Evolutionary conservation across 1,284 basidiomycete species (phyloP), one percentile per base, ranked within the genome.

Genomic region (Microbotryomycetes sp.): DNA sequence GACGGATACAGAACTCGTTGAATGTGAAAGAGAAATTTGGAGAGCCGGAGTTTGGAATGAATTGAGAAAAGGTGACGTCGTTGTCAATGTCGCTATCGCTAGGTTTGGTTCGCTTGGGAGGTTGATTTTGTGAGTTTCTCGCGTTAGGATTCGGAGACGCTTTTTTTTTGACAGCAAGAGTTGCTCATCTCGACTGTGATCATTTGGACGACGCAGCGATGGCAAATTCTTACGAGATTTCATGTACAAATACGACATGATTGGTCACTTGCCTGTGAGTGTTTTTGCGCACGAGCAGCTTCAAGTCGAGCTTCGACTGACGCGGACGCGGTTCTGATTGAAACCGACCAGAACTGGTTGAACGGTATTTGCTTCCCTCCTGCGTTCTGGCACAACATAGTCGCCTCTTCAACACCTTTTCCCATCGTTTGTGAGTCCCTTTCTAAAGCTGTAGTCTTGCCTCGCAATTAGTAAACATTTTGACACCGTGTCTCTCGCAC

Each of bases 381-480:
- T 1, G 71, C 71, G 28, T 75, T 75, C 69, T 79, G 70, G 62
- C 76, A 78, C 72, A 74, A 75, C 61, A 68, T 77, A 4, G 57
- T 79, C 32, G 73, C 72, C 1, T 65, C 70, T 4, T 70, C 73
- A 16, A 73, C 65, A 0, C 36, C 66, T 12, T 60, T 66, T 26
- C 71, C 71, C 4, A 62, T 72, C 52, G 58, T 69, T 26, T 71
- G 65, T 67, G 25, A 16, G 58, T 56, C 23, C n/a, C 6, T 36
- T 15, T 14, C 9, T 2, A n/a, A 3, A 6, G 14, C 3, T 9
- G 3, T 28, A 4, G 6, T 23, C 6, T 3, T 22, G 23, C 45
- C 22, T 6, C 23, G 4, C 4, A n/a, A 3, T 15, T 22, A 26
- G 32, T n/a, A 32, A 16, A 7, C 14, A 5, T 5, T 3, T 25